Base-by-base conservation (phyloP, 345 rosid species). In the Camelina neglecta region DNA sequence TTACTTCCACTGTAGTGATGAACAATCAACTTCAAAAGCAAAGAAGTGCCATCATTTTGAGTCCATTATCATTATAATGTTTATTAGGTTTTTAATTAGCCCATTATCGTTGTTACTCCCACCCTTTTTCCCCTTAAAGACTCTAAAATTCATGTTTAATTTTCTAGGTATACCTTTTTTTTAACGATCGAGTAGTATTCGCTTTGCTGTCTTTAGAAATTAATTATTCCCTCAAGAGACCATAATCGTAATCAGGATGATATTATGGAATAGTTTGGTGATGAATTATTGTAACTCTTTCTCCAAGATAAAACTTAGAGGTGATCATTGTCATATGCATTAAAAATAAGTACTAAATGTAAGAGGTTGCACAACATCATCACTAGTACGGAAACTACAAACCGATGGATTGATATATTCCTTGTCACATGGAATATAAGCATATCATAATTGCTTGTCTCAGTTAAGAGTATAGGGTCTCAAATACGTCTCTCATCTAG, bases 31-130 rank as follows among this genome's bases (percentile, higher is more conserved):
- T 53, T 8, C 24, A 29, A 2, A 42, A 42, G 57, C 57, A 53
- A 21, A 48, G n/a, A 47, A 47, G 26, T 24, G 35, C 41, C 16
- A 47, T 15, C 68, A 33, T 39, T 33, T 10, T 11, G 53, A 54
- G 41, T 56, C 42, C 42, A 56, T 42, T 42, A 38, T 29, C 60
- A 56, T 3, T 12, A 1, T 53, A 21, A 9, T 57, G 7, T n/a
- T 55, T 10, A 55, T 21, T 26, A 48, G 73, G 53, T 51, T n/a
- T 20, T 42, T 26, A 2, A 29, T 44, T 12, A 4, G 39, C 54
- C 62, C 41, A 69, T 35, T 33, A 33, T 68, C 11, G 11, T n/a
- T 68, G 26, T 41, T 68, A 16, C 11, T 24, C 39, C 36, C 15
- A 24, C 51, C 35, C 7, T 39, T 23, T 12, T 12, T 38, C 13